Evolutionary conservation across 2,329 filamentous ascomycete species (phyloP), one percentile per base, ranked within the genome.

Genomic region (Cercospora citrullina): DNA sequence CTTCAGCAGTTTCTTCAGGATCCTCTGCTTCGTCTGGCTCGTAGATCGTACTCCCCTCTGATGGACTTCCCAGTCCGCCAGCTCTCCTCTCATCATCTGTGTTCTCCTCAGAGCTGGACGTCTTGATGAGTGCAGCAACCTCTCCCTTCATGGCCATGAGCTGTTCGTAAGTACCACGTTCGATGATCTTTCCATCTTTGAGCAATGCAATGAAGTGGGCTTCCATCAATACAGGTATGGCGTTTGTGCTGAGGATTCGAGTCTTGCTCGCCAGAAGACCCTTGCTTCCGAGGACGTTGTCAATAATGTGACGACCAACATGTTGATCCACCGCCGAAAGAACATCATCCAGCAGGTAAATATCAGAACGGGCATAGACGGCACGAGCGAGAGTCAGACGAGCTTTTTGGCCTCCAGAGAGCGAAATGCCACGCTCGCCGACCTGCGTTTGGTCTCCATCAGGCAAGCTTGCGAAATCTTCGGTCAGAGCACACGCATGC

Each of bases 261-360:
- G 94, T 97, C 81, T 98, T 98, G 45, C 90, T 87, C 62, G 84
- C 86, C 26, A 99, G 85, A 6, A 99, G 84, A 72, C 95, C 95
- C 69, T 90, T 90, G 4, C 91, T 85, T 12, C 95, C 95, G 39
- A 99, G 87, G 0, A 99, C 95, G 70, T 95, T 92, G 77, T 98
- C 91, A 75, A 97, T 97, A 66, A 99, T 87, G 80, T 99, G 95
- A 71, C 92, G 87, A 60, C 95, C 95, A 68, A 99, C 95, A 77
- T 99, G 95, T 72, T 96, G 94, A 80, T 99, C 95, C n/a, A 99
- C 95, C 0, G 96, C 95, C 16, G 94, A 98, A 10, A 99, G 85
- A 69, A 94, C 91, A 78, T 99, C 95, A 73, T 99, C 95, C 10
- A 99, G 85, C 12, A 99, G 85, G 77, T 98, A 98, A 60, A 99